Evolutionary conservation across 2,329 filamentous ascomycete genomes (phyloP).

Genomic region (Zymoseptoria pseudotritici): DNA sequence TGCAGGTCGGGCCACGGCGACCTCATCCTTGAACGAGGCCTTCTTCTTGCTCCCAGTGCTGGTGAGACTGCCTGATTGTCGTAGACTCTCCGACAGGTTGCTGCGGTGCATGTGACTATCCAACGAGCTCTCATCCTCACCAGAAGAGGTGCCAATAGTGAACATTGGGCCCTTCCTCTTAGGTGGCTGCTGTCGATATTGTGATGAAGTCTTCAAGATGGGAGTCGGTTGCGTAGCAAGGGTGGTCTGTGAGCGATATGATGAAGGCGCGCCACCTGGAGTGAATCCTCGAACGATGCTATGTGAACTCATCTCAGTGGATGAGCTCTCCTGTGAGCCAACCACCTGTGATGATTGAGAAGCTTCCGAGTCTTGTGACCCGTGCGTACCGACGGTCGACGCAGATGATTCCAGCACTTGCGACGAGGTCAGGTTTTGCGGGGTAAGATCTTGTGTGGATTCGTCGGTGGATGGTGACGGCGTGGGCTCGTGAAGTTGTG

Average conservation of each 20-base stretch:
- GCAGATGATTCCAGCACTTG: slow-evolving; percentile 47
- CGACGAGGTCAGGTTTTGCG: neutral
- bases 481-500: slow-evolving; percentile 10
- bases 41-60: slow-evolving; percentile 60
- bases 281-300: slow-evolving; percentile 83
- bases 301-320: slow-evolving; percentile 53
- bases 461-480: neutral
- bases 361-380: slow-evolving; percentile 31
- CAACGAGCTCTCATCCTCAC: slow-evolving; percentile 74
- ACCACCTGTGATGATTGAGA: slow-evolving; percentile 31
- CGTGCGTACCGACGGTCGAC: slow-evolving; percentile 45
- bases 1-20: slow-evolving; percentile 48
- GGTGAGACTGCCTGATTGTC: slow-evolving; percentile 29
- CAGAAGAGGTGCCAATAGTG: slow-evolving; percentile 68
- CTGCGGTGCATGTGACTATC: slow-evolving; percentile 55
- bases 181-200: slow-evolving; percentile 26
- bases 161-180: slow-evolving; percentile 68
- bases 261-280: slow-evolving; percentile 64
- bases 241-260: slow-evolving; percentile 55
- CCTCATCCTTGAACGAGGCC: slow-evolving; percentile 72
- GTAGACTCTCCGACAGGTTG: slow-evolving; percentile 48
- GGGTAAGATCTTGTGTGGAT: neutral
- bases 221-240: slow-evolving; percentile 48
- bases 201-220: slow-evolving; percentile 50
- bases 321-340: slow-evolving; percentile 55